A percentile compares a stretch with the other conserved stretches of the same genome.
Evolutionary conservation across 192 early-diverging fungal species (phyloP).

Genomic region (Globomyces pollinis-pini): DNA sequence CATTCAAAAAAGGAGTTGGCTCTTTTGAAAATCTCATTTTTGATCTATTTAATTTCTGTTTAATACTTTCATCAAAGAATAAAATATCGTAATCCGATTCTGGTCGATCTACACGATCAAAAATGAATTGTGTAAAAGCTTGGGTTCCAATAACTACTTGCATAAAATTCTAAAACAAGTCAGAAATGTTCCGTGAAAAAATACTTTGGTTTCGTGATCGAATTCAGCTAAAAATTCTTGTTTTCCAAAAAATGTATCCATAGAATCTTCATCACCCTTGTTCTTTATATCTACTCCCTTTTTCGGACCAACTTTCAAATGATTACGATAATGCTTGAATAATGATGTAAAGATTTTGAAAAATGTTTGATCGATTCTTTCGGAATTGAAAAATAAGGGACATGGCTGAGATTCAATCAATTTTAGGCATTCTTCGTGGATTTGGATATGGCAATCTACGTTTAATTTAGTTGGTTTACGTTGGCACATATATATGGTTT

Average conservation of each 20-base stretch:
- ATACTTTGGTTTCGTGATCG: slow-evolving; percentile 45
- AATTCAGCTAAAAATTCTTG: slow-evolving; percentile 47
- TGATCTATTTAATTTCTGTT: slow-evolving; percentile 69
- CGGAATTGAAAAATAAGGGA: slow-evolving; percentile 59
- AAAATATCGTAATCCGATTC: slow-evolving; percentile 60
- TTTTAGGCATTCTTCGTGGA: slow-evolving; percentile 34
- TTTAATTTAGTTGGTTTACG: neutral
- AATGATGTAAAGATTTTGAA: slow-evolving; percentile 71
- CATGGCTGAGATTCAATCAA: slow-evolving; percentile 39
- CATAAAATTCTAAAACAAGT: slow-evolving; percentile 45
- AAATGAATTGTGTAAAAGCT: slow-evolving; percentile 70
- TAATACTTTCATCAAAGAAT: slow-evolving; percentile 77
- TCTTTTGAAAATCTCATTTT: slow-evolving; percentile 67
- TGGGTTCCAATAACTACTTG: slow-evolving; percentile 62
- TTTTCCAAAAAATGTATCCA: slow-evolving; percentile 49
- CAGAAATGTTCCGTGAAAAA: slow-evolving; percentile 10
- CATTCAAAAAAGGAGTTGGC: slow-evolving; percentile 45
- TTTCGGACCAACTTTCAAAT: slow-evolving; percentile 36
- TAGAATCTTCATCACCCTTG: neutral
- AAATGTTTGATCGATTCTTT: slow-evolving; percentile 55
- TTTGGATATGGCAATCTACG: slow-evolving; percentile 43
- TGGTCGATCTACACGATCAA: slow-evolving; percentile 58
- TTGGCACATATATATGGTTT: neutral
- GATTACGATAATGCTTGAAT: slow-evolving; percentile 59
- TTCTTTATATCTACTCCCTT: slow-evolving; percentile 4